Percentiles rank a stretch among this genome's conserved stretches.
Evolutionary conservation across 208 protist species (phyloP).

Genomic region (Blastocrithidia nonstop): DNA sequence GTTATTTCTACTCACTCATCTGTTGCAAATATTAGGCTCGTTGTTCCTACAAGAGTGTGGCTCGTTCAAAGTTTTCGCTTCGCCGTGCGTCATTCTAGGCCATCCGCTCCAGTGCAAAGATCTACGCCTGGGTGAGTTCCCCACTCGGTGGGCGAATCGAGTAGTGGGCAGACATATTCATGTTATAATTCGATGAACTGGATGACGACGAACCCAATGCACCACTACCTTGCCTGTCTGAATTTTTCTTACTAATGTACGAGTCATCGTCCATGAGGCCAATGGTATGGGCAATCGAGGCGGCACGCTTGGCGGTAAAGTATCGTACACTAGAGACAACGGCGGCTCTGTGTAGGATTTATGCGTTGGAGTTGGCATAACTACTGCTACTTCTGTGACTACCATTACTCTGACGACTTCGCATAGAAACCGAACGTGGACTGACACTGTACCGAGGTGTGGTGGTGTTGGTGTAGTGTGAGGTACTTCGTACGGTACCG

Average conservation of each 20-base stretch:
- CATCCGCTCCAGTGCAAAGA: constrained; percentile 31
- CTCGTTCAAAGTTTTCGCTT: too few species aligned
- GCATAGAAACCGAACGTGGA: too few species aligned
- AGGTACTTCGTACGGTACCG: too few species aligned
- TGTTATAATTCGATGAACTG: too few species aligned
- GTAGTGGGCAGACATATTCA: too few species aligned
- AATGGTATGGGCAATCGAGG: constrained; percentile 9
- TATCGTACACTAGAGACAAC: constrained; percentile 20
- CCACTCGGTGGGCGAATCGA: too few species aligned
- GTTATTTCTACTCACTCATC: constrained; percentile 7
- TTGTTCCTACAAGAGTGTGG: constrained; percentile 17
- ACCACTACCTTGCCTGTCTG: background rate
- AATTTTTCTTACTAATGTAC: background rate
- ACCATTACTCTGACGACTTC: too few species aligned
- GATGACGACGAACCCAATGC: constrained; percentile 4
- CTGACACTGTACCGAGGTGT: too few species aligned
- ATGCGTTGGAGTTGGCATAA: background rate
- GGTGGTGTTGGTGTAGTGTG: too few species aligned
- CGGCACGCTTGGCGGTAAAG: constrained; percentile 16
- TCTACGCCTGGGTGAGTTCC: constrained; percentile 39
- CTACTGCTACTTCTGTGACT: too few species aligned
- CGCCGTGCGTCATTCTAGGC: constrained; percentile 34
- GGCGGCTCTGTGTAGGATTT: constrained; percentile 14
- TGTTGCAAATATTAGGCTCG: constrained; percentile 16
- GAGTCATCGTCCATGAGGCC: constrained; percentile 6